A percentile compares a stretch with the other conserved stretches of the same genome.
These are phyloP conservation scores for Corniculantispora saksenae DNA, from an alignment of 2,329 filamentous ascomycete genomes.

Conservation along the genomic window DNA sequence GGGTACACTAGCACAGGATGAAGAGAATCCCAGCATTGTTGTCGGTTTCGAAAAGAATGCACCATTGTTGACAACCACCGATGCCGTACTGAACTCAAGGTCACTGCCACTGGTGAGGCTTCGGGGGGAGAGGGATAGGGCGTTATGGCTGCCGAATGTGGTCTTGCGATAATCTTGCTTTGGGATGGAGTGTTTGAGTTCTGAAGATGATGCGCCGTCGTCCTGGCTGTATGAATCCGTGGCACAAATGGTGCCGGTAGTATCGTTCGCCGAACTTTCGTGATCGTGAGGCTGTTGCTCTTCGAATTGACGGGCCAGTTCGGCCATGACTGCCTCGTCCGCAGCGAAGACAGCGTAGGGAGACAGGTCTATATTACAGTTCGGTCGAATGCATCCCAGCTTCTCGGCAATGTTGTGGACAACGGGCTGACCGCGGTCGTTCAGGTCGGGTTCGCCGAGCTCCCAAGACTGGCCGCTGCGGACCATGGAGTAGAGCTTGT, in stretches of 20 bases:
- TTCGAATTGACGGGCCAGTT: conserved; percentile 57
- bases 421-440: conserved; percentile 62
- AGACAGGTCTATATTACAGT: conserved; percentile 61
- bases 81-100: conserved; percentile 38
- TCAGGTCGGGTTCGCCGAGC: conserved; percentile 64
- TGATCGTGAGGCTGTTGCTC: conserved; percentile 46
- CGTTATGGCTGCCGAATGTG: conserved; percentile 45
- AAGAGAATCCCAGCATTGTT: conserved; percentile 31
- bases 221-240: conserved; percentile 35
- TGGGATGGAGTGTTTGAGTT: conserved; percentile 56
- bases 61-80: conserved; percentile 34
- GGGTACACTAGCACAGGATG: conserved; percentile 33
- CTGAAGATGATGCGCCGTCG: conserved; percentile 56
- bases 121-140: conserved; percentile 54
- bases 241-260: conserved; percentile 31
- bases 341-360: conserved; percentile 62
- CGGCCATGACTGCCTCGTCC: conserved; percentile 58
- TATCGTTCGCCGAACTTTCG: conserved; percentile 27
- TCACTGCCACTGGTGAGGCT: conserved; percentile 46
- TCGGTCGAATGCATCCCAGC: conserved; percentile 64
- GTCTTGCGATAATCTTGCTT: conserved; percentile 56
- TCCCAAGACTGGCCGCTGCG: conserved; percentile 60
- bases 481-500: conserved; percentile 67
- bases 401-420: conserved; percentile 67
- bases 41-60: conserved; percentile 39